These are phyloP conservation scores for Pyrenochaeta sp. DNA, from an alignment of 2,329 filamentous ascomycete genomes.

Conservation along the genomic window DNA sequence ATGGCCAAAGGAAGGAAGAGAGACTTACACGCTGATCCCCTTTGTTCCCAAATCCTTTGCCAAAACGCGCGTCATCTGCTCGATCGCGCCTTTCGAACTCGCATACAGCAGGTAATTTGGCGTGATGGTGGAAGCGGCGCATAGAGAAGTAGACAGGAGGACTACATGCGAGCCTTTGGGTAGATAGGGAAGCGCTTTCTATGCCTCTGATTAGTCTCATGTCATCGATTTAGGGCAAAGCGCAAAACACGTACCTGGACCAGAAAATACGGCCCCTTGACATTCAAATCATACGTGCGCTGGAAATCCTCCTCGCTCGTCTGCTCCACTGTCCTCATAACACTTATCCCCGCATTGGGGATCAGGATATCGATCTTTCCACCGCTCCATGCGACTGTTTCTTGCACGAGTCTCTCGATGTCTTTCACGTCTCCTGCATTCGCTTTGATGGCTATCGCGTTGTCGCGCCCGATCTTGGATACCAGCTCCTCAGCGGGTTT, in stretches of 20 bases:
- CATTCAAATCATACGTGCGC: conserved; percentile 68
- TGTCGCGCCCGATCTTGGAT: conserved; percentile 53
- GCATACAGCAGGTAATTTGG: conserved; percentile 54
- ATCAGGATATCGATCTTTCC: conserved; percentile 64
- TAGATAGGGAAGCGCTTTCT: conserved; percentile 39
- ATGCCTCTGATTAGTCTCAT: not conserved
- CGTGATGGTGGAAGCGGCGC: conserved; percentile 19
- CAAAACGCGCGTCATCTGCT: conserved; percentile 65
- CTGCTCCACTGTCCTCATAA: conserved; percentile 61
- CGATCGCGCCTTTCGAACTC: conserved; percentile 66
- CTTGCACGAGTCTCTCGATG: conserved; percentile 57
- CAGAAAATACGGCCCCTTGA: conserved; percentile 39
- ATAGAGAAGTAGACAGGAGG: conserved; percentile 31
- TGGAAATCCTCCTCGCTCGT: conserved; percentile 71
- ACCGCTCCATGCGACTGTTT: conserved; percentile 48
- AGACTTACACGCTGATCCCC: conserved; percentile 56
- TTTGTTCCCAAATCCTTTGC: conserved; percentile 64
- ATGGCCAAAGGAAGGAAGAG: not conserved
- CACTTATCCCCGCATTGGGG: conserved; percentile 64
- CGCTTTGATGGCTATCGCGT: conserved; percentile 63
- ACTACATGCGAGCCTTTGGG: conserved; percentile 19
- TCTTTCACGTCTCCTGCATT: conserved; percentile 62
- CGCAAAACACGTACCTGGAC: conserved; percentile 1
- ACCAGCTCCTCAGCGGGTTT: conserved; percentile 55
- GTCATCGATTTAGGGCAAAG: too few relatives aligned